These are phyloP conservation scores for Tulasnella sp. DNA, from an alignment of 768 basidiomycete genomes.

Conservation along the genomic window DNA sequence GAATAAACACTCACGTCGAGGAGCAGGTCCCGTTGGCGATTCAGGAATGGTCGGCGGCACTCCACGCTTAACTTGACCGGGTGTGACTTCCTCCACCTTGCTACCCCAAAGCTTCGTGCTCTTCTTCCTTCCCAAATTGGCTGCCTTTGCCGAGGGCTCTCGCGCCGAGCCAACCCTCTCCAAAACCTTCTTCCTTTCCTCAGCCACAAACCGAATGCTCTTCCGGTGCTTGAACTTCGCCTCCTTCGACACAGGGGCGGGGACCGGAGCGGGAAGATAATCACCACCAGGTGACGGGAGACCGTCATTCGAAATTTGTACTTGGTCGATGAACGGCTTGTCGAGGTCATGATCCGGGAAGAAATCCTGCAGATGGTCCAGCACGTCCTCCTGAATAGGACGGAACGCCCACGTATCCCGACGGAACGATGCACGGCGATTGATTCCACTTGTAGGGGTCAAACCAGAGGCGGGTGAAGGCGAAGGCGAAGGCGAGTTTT, in stretches of 20 bases:
- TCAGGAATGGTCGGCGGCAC: slow-evolving; percentile 44
- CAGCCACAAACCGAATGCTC: slow-evolving; percentile 86
- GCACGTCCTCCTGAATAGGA: slow-evolving; percentile 86
- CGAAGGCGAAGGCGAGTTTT: slow-evolving; percentile 21
- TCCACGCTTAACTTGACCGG: slow-evolving; percentile 50
- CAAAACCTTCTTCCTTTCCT: slow-evolving; percentile 72
- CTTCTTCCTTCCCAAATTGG: slow-evolving; percentile 59
- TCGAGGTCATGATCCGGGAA: slow-evolving; percentile 96
- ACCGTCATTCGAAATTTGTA: slow-evolving; percentile 41
- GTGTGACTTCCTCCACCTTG: slow-evolving; percentile 85
- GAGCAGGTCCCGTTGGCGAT: slow-evolving; percentile 45
- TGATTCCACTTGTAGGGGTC: slow-evolving; percentile 1
- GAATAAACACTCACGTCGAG: slow-evolving; percentile 50
- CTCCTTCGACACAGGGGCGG: not conserved
- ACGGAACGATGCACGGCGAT: slow-evolving; percentile 24
- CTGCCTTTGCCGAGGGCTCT: slow-evolving; percentile 26
- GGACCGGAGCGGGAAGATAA: slow-evolving; percentile 14
- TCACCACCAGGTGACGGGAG: slow-evolving; percentile 67
- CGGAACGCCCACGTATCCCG: slow-evolving; percentile 79
- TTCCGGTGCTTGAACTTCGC: slow-evolving; percentile 57
- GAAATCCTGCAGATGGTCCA: slow-evolving; percentile 85
- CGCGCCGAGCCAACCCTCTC: slow-evolving; percentile 51
- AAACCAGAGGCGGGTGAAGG: slow-evolving; percentile 8
- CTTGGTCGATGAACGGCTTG: slow-evolving; percentile 86
- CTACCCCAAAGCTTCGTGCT: slow-evolving; percentile 96